Percentiles rank a stretch among this genome's conserved stretches.
phyloP scores from a whole-genome alignment of 2,329 filamentous ascomycete species.

The Diaporthe sp. region DNA sequence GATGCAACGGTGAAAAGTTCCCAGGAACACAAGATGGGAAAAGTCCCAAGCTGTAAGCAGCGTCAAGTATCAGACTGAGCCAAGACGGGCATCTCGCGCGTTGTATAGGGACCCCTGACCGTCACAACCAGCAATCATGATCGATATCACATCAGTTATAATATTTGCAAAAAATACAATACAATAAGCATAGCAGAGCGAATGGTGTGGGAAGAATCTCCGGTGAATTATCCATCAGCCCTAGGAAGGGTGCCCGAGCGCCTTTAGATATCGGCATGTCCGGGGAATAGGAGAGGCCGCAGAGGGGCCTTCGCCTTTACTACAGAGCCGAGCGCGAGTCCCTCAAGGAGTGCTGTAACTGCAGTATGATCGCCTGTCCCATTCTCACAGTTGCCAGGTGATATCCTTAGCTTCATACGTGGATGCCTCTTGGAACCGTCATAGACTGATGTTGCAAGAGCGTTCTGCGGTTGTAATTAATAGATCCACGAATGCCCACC shows the following conservation, averaged over 20 bases:
- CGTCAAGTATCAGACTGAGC: too few relatives aligned
- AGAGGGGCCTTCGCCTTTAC: neutral
- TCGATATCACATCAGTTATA: neutral
- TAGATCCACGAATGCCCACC: neutral
- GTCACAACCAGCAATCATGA: neutral
- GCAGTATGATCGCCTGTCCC: neutral
- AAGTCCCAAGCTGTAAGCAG: too few relatives aligned
- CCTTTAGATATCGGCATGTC: neutral
- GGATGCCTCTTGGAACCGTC: neutral
- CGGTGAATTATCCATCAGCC: neutral
- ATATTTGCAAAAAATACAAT: neutral
- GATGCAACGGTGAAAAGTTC: neutral
- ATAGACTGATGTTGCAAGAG: neutral
- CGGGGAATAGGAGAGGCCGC: neutral
- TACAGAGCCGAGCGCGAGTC: neutral
- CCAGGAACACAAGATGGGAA: neutral
- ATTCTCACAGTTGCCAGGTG: conserved; percentile 17
- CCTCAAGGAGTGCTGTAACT: neutral
- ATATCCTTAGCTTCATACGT: neutral
- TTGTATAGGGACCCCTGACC: too few relatives aligned
- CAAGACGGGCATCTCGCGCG: neutral
- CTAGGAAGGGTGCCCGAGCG: conserved; percentile 1
- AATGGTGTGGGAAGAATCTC: neutral
- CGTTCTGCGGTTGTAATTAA: neutral
- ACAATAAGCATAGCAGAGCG: neutral